Base-by-base conservation (phyloP, 768 basidiomycete species). In the Termitomyces heimii region DNA sequence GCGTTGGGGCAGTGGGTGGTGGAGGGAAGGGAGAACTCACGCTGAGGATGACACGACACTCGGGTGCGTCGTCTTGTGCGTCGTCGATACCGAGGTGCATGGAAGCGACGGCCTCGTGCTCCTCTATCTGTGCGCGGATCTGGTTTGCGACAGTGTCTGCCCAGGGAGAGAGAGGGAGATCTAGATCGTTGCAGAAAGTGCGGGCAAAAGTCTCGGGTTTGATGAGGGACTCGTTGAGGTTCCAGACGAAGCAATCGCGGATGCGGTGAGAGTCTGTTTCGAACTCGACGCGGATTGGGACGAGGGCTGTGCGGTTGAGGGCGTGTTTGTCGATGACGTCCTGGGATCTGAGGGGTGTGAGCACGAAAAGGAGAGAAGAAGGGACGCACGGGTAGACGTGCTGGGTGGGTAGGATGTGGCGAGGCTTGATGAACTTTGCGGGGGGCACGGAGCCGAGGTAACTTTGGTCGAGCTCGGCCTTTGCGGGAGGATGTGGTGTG, bases 221-320 rank as follows among this genome's bases (percentile, higher is more conserved):
- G 63, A 96, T 86, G 60, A 92, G 73, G n/a, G 77, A 74, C 73
- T 98, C 96, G 67, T 92, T 84, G 46, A 94, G 71, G 65, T 98
- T 97, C 97, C 97, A 99, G 12, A 92, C 82, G 70, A 99, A 98
- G 66, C 88, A 89, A 67, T 99, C 97, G 42, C 95, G 87, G 68
- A 99, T 84, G 65, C 95, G 79, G 66, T 92, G 91, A 0, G 89
- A 89, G 12, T 93, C 92, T 12, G 89, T 93, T 68, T 98, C 95
- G 65, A 99, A 85, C 64, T 98, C 95, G 53, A 99, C 90, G 46
- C 92, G 91, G 57, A 99, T 92, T 3, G 97, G 97, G 13, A 98
- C 84, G 34, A 96, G 83, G 0, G 78, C 70, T 0, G 77, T 67
- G 43, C 72, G 70, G 56, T 71, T 73, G 51, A 76, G 67, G 2